Conservation (phyloP, 257 asterid species). For the Prunella vulgaris region DNA sequence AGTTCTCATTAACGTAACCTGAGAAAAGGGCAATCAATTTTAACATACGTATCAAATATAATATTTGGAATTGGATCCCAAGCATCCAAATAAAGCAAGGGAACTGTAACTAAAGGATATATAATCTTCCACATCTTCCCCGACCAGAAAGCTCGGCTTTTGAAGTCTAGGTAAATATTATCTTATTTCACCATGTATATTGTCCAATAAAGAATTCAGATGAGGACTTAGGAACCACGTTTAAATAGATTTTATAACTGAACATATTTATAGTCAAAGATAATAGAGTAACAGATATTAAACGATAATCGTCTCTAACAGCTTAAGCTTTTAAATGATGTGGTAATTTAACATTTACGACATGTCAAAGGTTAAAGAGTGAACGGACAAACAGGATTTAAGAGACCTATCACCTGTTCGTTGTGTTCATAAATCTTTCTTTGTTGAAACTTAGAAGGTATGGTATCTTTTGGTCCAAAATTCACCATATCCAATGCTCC, state of each 20-base stretch:
- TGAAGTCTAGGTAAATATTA: background rate
- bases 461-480: constrained; percentile 72
- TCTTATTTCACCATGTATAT: constrained; percentile 3
- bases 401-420: constrained; percentile 56
- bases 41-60: background rate
- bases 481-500: constrained; percentile 99
- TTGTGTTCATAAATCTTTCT: constrained; percentile 73
- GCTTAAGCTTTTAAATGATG: background rate
- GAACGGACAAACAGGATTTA: constrained; percentile 1
- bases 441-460: constrained; percentile 64
- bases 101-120: background rate
- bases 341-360: background rate
- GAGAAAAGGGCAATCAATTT: constrained; percentile 17
- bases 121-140: background rate
- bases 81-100: background rate
- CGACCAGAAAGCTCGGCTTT: background rate
- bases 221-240: background rate
- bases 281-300: background rate
- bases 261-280: background rate
- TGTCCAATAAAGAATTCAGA: background rate
- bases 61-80: background rate
- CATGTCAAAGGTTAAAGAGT: constrained; percentile 3
- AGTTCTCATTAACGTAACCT: constrained; percentile 86
- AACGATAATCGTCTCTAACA: background rate
- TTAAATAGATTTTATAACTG: background rate